Evolutionary conservation across 768 basidiomycete species (phyloP).

Genomic region (Zangia roseola): DNA sequence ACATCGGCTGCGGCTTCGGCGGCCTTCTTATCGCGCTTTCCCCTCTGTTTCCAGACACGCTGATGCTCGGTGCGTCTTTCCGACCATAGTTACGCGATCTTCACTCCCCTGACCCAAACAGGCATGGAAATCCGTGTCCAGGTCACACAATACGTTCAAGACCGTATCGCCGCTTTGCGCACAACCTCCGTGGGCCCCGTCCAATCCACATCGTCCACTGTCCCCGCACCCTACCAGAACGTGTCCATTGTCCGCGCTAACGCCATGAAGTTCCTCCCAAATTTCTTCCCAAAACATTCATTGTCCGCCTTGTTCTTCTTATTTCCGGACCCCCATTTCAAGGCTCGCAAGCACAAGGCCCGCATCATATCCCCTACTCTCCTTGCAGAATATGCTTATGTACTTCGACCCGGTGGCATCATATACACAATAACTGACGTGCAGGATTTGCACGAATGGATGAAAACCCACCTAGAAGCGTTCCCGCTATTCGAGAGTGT

Average conservation of each 20-base stretch:
- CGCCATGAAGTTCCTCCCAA: conserved; percentile 97
- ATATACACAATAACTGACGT: conserved; percentile 99
- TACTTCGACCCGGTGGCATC: conserved; percentile 89
- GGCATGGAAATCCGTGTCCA: conserved; percentile 97
- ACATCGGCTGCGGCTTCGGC: conserved; percentile 97
- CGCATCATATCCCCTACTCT: conserved; percentile 98
- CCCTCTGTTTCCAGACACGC: conserved; percentile 84
- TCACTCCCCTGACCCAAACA: conserved; percentile 29
- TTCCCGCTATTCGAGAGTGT: conserved; percentile 88
- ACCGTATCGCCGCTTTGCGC: conserved; percentile 92
- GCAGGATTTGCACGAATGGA: conserved; percentile 91
- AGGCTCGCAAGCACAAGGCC: conserved; percentile 96
- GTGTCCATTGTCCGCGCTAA: conserved; percentile 94
- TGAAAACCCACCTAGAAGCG: conserved; percentile 81
- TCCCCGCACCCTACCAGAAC: conserved; percentile 68
- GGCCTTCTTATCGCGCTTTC: conserved; percentile 88
- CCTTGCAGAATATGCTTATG: conserved; percentile 95
- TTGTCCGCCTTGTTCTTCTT: conserved; percentile 94
- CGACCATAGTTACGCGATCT: background rate
- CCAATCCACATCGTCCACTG: conserved; percentile 20
- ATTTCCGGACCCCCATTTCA: conserved; percentile 99
- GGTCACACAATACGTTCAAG: conserved; percentile 94
- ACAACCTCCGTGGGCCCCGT: conserved; percentile 41
- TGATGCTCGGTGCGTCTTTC: conserved; percentile 82
- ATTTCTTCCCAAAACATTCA: conserved; percentile 90